phyloP scores from a whole-genome alignment of 2,329 filamentous ascomycete genomes.

The Fusarium tjaetaba region DNA sequence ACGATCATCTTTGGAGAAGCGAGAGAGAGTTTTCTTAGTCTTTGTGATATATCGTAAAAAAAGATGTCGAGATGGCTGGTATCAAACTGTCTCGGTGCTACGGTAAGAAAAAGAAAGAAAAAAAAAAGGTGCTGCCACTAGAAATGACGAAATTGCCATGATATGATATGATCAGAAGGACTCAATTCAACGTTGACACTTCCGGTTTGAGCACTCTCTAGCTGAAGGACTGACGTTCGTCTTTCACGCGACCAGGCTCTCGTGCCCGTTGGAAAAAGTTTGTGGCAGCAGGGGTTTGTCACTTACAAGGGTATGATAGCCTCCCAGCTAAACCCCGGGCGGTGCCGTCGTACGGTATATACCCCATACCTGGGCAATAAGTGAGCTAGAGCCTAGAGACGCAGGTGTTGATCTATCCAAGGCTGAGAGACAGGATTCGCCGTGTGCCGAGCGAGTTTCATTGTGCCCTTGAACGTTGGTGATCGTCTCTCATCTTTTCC shows the following conservation, averaged over 20 bases:
- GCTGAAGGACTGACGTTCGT: background rate
- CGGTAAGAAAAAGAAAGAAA: slow-evolving; percentile 13
- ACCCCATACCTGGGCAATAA: slow-evolving; percentile 10
- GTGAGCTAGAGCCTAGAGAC: background rate
- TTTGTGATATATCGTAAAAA: slow-evolving; percentile 18
- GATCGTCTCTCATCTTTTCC: background rate
- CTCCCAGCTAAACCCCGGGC: slow-evolving; percentile 4
- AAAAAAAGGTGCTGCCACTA: slow-evolving; percentile 18
- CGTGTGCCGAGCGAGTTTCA: slow-evolving; percentile 12
- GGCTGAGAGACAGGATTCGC: slow-evolving; percentile 5
- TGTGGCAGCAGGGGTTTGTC: slow-evolving; percentile 22
- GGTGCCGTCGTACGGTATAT: slow-evolving; percentile 28
- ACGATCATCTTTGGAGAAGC: slow-evolving; percentile 13
- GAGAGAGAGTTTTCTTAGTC: background rate
- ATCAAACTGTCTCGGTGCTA: background rate
- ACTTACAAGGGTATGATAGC: slow-evolving; percentile 7
- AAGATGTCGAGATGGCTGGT: background rate
- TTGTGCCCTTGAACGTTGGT: background rate
- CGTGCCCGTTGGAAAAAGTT: slow-evolving; percentile 1
- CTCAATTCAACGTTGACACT: background rate
- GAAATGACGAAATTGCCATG: background rate
- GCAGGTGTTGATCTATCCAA: background rate
- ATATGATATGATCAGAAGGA: slow-evolving; percentile 16
- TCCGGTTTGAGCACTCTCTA: background rate
- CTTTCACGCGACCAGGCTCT: slow-evolving; percentile 8